Conservation (phyloP, 1,284 basidiomycete species). For the Tranzscheliella williamsii region DNA sequence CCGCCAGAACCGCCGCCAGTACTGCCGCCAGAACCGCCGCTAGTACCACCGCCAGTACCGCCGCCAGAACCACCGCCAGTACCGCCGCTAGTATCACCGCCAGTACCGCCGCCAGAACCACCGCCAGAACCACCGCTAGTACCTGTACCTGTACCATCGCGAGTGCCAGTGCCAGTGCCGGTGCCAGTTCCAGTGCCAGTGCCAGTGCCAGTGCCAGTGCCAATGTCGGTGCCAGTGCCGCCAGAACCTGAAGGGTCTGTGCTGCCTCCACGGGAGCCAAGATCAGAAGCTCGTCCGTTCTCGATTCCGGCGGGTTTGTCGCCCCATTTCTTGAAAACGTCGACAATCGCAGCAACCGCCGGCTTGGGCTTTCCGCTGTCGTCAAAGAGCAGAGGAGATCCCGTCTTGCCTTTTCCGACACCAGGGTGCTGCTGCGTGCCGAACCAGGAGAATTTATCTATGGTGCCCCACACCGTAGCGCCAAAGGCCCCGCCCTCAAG, state of each 20-base stretch:
- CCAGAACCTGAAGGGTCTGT: neutral
- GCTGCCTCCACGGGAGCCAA: neutral
- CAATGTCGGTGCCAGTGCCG: constrained; percentile 3
- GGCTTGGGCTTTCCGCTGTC: constrained; percentile 28
- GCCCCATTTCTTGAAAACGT: constrained; percentile 41
- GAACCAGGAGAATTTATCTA: constrained; percentile 25
- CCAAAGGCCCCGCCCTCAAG: constrained; percentile 29
- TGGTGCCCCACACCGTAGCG: constrained; percentile 14
- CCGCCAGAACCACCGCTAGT: neutral
- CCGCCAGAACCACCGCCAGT: neutral
- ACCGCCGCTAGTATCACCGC: constrained; percentile 2
- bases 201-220: neutral
- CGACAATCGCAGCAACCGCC: constrained; percentile 29
- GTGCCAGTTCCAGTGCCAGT: neutral
- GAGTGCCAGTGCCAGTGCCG: neutral
- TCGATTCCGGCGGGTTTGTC: constrained; percentile 28
- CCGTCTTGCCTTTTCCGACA: constrained; percentile 13
- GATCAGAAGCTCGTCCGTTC: constrained; percentile 8
- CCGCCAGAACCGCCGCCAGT: constrained; percentile 9
- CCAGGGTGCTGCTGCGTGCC: constrained; percentile 6
- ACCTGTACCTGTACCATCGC: neutral
- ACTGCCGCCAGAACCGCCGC: neutral
- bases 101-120: neutral
- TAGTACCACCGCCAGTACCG: constrained; percentile 3
- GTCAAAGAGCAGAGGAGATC: constrained; percentile 25